A percentile compares a stretch with the other conserved stretches of the same genome.
Evolutionary conservation across 306 rosid species (phyloP).

Genomic region (Ormosia semicastrata): DNA sequence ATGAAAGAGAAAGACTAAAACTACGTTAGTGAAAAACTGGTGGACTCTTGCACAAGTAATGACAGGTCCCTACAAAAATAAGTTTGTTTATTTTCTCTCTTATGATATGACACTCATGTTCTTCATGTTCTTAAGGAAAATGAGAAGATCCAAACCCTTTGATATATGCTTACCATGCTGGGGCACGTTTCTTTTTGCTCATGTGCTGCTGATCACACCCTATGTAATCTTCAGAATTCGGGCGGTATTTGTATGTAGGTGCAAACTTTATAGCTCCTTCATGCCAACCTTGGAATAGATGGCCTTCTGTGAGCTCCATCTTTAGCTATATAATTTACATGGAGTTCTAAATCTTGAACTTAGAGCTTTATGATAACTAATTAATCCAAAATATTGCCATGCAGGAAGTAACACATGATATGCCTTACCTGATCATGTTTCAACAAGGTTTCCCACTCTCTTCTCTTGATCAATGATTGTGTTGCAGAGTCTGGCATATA

Average conservation of each 20-base stretch:
- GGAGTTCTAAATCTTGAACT: constrained; percentile 3
- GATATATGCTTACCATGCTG: constrained; percentile 67
- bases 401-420: neutral
- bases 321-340: constrained; percentile 56
- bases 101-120: neutral
- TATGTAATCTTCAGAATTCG: constrained; percentile 56
- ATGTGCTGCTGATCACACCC: constrained; percentile 32
- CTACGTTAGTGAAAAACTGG: neutral
- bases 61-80: neutral
- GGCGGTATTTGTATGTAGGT: constrained; percentile 84
- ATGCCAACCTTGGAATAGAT: constrained; percentile 72
- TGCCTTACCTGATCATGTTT: constrained; percentile 68
- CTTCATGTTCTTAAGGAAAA: neutral
- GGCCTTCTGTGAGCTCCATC: constrained; percentile 61
- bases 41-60: neutral
- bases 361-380: neutral
- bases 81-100: neutral
- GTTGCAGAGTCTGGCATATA: constrained; percentile 59
- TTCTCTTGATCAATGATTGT: constrained; percentile 45
- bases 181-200: constrained; percentile 59
- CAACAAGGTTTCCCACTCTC: constrained; percentile 62
- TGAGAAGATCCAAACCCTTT: neutral
- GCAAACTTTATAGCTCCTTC: constrained; percentile 84
- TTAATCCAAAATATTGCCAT: neutral
- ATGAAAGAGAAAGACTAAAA: neutral